Evolutionary conservation across 208 protist genomes (phyloP), one percentile per base, ranked within the genome.

Genomic region (Crithidia sp.): DNA sequence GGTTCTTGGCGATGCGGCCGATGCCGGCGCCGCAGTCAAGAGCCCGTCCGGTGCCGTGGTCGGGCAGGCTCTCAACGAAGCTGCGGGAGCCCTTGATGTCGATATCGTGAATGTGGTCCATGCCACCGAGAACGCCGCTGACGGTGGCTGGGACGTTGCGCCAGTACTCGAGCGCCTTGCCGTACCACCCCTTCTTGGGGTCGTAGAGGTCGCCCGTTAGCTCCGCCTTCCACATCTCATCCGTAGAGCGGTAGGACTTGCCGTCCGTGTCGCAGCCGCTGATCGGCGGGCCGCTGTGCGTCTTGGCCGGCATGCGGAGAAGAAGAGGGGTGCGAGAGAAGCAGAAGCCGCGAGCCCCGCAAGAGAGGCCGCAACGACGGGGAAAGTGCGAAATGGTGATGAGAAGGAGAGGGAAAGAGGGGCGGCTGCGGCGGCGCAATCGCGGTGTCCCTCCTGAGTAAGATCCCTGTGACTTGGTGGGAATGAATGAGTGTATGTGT

Each of bases 11-110:
- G 44, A 98, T 92, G 49, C 95, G 87, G n/a, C 95, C 95, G 67
- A 98, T 96, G 16, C 95, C 95, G 10, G 94, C 92, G 57, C 92
- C 95, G 68, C 88, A 96, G 78, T 98, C 95, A 37, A 98, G 76
- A 9, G 93, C 93, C 7, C 90, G 88, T n/a, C 19, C 61, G 4
- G 76, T 83, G 50, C 85, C 86, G 62, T 79, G 87, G 44, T 87
- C 75, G 0, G 85, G 81, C 52, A 97, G 62, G 16, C 84, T 81
- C 36, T 74, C 66, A 37, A 97, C 85, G 64, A 98, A 96, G 12
- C 55, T 78, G 6, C 70, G 45, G 2, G 83, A 90, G 61, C 90
- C 90, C 43, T 60, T 74, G 41, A 96, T 79, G 66, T 97, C 95
- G 40, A 84, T 76, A 49, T 86, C 81, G 71, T 94, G 84, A 16